phyloP scores from a whole-genome alignment of 805 yeast species.

The Cyberlindnera xishuangbannaensis region DNA sequence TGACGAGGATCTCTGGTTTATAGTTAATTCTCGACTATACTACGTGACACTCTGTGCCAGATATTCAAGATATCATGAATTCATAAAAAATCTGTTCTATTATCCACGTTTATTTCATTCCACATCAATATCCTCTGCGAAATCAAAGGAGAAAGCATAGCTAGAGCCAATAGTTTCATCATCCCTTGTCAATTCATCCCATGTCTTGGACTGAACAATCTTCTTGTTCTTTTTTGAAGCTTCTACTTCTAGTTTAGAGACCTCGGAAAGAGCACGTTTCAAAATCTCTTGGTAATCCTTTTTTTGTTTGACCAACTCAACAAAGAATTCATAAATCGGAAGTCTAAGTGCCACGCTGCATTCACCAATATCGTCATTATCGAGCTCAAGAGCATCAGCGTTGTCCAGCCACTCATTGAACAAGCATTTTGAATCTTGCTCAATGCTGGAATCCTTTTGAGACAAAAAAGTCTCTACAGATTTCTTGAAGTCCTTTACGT shows the following conservation, averaged over 20 bases:
- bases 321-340: constrained; percentile 61
- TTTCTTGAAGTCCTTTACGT: constrained; percentile 43
- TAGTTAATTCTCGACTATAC: no score
- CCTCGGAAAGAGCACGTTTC: constrained; percentile 28
- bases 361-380: constrained; percentile 65
- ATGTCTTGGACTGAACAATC: constrained; percentile 40
- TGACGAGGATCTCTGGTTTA: constrained; percentile 32
- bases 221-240: constrained; percentile 19
- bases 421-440: no score
- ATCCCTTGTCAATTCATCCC: constrained; percentile 39
- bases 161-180: constrained; percentile 1
- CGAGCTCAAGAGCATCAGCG: constrained; percentile 25
- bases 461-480: constrained; percentile 30
- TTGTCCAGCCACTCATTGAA: constrained; percentile 27
- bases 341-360: constrained; percentile 32
- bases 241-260: constrained; percentile 31
- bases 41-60: no score
- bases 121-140: constrained; percentile 14
- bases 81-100: no score
- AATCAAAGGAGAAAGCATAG: constrained; percentile 20
- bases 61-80: no score
- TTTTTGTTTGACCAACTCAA: constrained; percentile 38
- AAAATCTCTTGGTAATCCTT: constrained; percentile 33
- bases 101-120: no score
- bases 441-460: constrained; percentile 12